Base-by-base conservation (phyloP, 306 rosid genomes). In the Lathyrus aphaca region DNA sequence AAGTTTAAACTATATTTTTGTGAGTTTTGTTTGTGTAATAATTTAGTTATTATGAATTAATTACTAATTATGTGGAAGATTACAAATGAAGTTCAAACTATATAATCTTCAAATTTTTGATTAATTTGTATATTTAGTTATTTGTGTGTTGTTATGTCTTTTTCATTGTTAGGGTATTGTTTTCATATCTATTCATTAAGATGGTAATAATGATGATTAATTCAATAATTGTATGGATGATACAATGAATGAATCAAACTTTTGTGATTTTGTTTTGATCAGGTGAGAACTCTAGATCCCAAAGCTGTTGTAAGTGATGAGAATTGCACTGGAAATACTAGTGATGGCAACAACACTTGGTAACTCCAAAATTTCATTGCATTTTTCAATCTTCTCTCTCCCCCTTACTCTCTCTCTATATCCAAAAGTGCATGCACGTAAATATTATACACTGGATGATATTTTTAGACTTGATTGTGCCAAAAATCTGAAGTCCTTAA, bases 341-440 rank as follows among this genome's bases (percentile, higher is more conserved):
- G 95, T 79, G 97, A 90, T 70, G 89, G 92, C 43, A 84, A 82
- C 80, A 86, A 86, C 80, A 77, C 97, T 79, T 88, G 95, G 95
- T 90, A 83, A 77, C 74, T 81, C 59, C 35, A 53, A 53, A 53
- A 53, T 11, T 53, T 53, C 1, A 21, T 87, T 85, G 32, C 32
- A 32, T 30, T 32, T 23, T 66, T 38, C 62, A 14, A 32, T 19
- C 14, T 65, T 40, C 44, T 29, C 12, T 4, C 12, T 4, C 0
- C 17, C 15, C 37, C 29, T 51, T 40, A 42, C 12, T 60, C 19
- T 53, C 25, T 38, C 55, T 32, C 5, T 43, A 14, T 51, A 7
- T 35, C 7, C 10, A 35, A 35, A 43, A 29, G 58, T 63, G 42
- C 82, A 78, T 84, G 84, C 83, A 84, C 71, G 80, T 82, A 82